These are phyloP conservation scores for Sherardia arvensis DNA, from an alignment of 257 asterid genomes.

Conservation along the genomic window DNA sequence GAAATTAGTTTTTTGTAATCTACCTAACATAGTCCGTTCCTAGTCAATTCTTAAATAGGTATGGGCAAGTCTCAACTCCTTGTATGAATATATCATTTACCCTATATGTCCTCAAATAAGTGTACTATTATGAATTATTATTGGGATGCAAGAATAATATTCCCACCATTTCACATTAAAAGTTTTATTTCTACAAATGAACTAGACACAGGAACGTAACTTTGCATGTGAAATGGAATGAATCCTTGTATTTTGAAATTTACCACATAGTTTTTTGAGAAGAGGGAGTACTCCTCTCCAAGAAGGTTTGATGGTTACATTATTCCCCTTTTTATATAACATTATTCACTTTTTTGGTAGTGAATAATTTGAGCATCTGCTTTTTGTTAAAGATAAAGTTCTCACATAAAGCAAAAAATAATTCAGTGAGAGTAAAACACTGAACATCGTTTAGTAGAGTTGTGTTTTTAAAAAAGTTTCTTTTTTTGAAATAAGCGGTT, in stretches of 20 bases:
- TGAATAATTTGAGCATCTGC: not conserved
- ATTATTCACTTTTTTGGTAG: not conserved
- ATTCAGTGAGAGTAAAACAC: not conserved
- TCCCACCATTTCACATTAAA: not conserved
- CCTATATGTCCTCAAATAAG: not conserved
- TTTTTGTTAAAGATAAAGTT: not conserved
- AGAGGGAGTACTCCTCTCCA: not conserved
- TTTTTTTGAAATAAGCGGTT: no score
- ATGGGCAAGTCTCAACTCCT: no score
- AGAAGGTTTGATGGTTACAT: not conserved
- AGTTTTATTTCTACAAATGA: not conserved
- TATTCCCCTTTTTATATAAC: not conserved
- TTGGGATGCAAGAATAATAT: not conserved
- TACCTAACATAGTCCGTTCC: not conserved
- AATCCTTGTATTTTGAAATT: not conserved
- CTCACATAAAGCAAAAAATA: not conserved
- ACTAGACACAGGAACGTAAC: not conserved
- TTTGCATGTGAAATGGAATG: not conserved
- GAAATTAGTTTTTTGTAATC: no score
- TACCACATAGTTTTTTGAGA: not conserved
- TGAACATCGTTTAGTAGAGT: no score
- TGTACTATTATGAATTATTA: not conserved
- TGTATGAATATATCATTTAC: not conserved
- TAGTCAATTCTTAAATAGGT: no score
- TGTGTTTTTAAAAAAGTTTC: no score